Conservation (phyloP, 2,329 filamentous ascomycete species). For the Onygenales sp. region DNA sequence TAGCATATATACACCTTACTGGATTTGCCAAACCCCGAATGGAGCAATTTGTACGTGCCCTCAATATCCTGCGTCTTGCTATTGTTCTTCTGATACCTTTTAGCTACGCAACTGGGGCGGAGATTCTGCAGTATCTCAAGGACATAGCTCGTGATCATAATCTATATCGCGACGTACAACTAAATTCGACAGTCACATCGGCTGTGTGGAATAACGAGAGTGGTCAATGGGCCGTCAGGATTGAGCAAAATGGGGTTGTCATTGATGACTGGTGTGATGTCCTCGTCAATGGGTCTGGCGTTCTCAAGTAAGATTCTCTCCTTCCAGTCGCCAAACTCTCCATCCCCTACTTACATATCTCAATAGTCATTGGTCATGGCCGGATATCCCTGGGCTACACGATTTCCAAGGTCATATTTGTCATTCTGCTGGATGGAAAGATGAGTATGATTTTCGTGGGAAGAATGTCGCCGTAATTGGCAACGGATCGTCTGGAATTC, state of each 20-base stretch:
- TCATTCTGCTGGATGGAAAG: conserved; percentile 22
- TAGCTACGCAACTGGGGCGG: conserved; percentile 52
- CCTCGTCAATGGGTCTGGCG: conserved; percentile 29
- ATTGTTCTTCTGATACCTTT: conserved; percentile 35
- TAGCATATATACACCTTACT: conserved; percentile 56
- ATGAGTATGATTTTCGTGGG: conserved; percentile 15
- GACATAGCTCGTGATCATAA: conserved; percentile 53
- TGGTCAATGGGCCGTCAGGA: conserved; percentile 27
- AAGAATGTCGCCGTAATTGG: conserved; percentile 17
- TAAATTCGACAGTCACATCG: conserved; percentile 46
- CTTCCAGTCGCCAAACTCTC: not conserved
- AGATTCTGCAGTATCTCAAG: conserved; percentile 62
- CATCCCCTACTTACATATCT: not conserved
- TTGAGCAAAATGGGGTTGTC: conserved; percentile 15
- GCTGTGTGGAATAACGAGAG: conserved; percentile 43
- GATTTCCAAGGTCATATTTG: conserved; percentile 23
- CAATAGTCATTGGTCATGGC: conserved; percentile 20
- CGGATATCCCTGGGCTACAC: conserved; percentile 22
- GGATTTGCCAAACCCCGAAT: conserved; percentile 57
- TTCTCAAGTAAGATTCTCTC: conserved; percentile 4
- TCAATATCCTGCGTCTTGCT: conserved; percentile 28
- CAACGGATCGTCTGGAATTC: conserved; percentile 16
- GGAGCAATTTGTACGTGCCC: conserved; percentile 59
- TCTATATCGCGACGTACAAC: conserved; percentile 50
- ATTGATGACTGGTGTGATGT: conserved; percentile 22